Conservation (phyloP, 768 basidiomycete genomes). For the Nevesoporus exiguus region DNA sequence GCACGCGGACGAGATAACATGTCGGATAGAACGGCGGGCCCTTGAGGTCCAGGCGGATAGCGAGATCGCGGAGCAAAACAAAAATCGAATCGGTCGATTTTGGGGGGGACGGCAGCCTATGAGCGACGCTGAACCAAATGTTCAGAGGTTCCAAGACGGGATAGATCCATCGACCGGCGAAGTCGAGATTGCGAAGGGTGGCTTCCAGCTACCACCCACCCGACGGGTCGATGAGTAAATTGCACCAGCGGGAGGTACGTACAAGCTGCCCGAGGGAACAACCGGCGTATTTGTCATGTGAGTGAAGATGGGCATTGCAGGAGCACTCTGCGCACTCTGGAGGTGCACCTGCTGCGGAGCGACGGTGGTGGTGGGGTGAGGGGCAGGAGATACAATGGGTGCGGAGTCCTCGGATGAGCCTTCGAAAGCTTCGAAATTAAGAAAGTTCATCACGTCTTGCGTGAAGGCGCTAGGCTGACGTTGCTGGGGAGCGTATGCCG, state of each 20-base stretch:
- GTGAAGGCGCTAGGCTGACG: slow-evolving; percentile 23
- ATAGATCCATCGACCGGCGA: slow-evolving; percentile 32
- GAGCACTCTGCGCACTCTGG: slow-evolving; percentile 13
- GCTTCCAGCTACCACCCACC: slow-evolving; percentile 51
- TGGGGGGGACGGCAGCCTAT: neutral
- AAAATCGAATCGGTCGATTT: slow-evolving; percentile 14
- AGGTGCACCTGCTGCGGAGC: slow-evolving; percentile 25
- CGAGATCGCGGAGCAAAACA: slow-evolving; percentile 1
- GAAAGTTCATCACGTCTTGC: slow-evolving; percentile 35
- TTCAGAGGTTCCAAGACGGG: slow-evolving; percentile 27
- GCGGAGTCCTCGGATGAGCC: slow-evolving; percentile 4
- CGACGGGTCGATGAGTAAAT: slow-evolving; percentile 47
- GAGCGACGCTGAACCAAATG: neutral
- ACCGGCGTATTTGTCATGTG: slow-evolving; percentile 25
- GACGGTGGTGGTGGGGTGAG: slow-evolving; percentile 11
- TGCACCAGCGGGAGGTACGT: slow-evolving; percentile 57
- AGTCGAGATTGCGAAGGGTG: slow-evolving; percentile 15
- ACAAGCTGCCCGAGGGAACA: slow-evolving; percentile 24
- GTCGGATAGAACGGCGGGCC: slow-evolving; percentile 1
- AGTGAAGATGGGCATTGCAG: slow-evolving; percentile 24
- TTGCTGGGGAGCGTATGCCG: slow-evolving; percentile 14
- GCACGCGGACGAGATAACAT: slow-evolving; percentile 13
- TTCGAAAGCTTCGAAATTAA: slow-evolving; percentile 35
- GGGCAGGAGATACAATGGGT: neutral
- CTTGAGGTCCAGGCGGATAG: slow-evolving; percentile 6